Evolutionary conservation across 306 rosid genomes (phyloP), one percentile per base, ranked within the genome.

Genomic region (Vigna unguiculata): DNA sequence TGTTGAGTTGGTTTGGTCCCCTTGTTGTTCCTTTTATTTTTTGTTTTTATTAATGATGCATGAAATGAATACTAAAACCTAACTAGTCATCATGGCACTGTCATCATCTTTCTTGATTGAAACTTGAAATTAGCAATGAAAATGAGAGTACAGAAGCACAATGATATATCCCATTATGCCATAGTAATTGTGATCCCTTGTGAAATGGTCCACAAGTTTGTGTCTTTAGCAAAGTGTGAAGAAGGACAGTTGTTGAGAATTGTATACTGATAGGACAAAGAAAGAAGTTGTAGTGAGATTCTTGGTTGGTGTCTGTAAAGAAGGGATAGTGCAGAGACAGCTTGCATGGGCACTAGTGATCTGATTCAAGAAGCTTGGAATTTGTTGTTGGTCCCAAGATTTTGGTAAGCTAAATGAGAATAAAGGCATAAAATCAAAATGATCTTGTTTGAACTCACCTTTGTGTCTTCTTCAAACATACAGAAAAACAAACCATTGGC

Each of bases 1-100:
- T 21, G 11, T 72, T 79, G 77, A 78, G 86, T 87, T 85, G 91
- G 28, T 81, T 79, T 86, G 90, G 89, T 84, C 91, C 89, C 75
- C 69, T 14, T 25, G 7, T 6, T 78, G 65, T 52, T 61, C 51
- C 69, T 25, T 80, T 58, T 38, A 64, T 80, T 87, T 84, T 83
- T 69, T 28, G 9, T 51, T 77, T 54, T 68, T 38, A 47, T 8
- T 9, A 15, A 3, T 57, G 15, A 34, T 30, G 69, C 51, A 45
- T 74, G 41, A 55, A 16, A 46, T 52, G 41, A 24, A 41, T 66
- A 66, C 17, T 63, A 65, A 79, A 70, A 58, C 80, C 75, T 72
- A 38, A 73, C 49, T 67, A 43, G 51, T 62, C 71, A 57, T n/a
- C 49, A 49, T 60, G 51, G 30, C 46, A 4, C 4, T 25, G 30